Evolutionary conservation across 352 stramenopile genomes (phyloP).

Genomic region (Achlya hypogyna): DNA sequence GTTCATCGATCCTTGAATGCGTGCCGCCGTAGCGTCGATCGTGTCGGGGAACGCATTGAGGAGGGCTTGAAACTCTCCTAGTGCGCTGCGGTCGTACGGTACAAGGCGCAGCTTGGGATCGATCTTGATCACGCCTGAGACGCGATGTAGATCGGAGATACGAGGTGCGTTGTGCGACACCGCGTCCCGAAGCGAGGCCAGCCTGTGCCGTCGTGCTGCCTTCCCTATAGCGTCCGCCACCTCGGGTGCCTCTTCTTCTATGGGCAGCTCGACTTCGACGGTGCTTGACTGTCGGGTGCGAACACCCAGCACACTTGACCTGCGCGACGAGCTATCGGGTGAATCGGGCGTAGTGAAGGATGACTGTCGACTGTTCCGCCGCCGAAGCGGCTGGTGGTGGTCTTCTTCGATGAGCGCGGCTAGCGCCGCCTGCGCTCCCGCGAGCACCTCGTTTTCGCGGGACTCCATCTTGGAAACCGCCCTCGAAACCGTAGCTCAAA

Average conservation of each 20-base stretch:
- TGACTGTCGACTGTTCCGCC: not conserved
- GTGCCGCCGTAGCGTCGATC: not conserved
- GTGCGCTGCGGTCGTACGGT: not conserved
- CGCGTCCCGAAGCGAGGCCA: not conserved
- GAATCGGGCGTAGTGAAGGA: not conserved
- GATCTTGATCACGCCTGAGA: constrained; percentile 4
- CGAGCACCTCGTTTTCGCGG: not conserved
- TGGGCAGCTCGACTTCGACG: not conserved
- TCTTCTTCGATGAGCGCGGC: not conserved
- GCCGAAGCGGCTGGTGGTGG: not conserved
- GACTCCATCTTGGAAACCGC: not conserved
- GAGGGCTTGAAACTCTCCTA: constrained; percentile 2
- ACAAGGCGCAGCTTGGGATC: constrained; percentile 8
- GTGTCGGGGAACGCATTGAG: not conserved
- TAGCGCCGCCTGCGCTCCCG: not conserved
- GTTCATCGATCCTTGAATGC: not conserved
- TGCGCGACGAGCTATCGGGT: not conserved
- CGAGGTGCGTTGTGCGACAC: not conserved
- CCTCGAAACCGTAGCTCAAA: not conserved
- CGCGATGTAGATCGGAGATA: not conserved
- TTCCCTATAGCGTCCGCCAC: not conserved
- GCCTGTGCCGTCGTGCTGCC: too few species aligned
- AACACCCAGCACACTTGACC: too few species aligned
- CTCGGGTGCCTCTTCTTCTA: not conserved
- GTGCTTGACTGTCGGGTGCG: not conserved